Evolutionary conservation across 129 eudicot genomes (phyloP).

Genomic region (Rutidosis leptorrhynchoides): DNA sequence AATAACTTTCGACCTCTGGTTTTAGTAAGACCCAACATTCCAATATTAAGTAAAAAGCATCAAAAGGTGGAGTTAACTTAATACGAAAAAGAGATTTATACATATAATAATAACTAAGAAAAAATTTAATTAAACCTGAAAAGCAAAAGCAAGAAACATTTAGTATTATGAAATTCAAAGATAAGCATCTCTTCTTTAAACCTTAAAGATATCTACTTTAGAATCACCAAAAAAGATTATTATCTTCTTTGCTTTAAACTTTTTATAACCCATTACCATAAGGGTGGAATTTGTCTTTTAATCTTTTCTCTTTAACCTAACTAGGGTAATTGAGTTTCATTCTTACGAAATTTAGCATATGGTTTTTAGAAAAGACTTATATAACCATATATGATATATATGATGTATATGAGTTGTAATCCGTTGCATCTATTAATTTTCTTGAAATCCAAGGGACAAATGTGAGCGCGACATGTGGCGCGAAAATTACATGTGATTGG

Average conservation of each 20-base stretch:
- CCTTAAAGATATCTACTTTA: conserved; percentile 51
- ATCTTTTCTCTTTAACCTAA: conserved; percentile 29
- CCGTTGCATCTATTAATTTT: too few relatives aligned
- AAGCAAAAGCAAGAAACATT: conserved; percentile 39
- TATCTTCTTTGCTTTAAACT: conserved; percentile 53
- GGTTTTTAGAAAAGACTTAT: not conserved
- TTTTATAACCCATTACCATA: conserved; percentile 44
- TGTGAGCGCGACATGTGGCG: too few relatives aligned
- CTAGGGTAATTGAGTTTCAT: conserved; percentile 14
- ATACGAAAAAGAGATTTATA: conserved; percentile 17
- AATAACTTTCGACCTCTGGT: conserved; percentile 59
- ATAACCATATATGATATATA: not conserved
- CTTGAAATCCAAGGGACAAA: too few relatives aligned
- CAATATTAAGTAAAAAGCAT: conserved; percentile 48
- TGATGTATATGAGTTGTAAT: too few relatives aligned
- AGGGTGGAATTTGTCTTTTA: conserved; percentile 60
- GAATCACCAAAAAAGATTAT: conserved; percentile 58
- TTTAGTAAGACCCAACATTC: conserved; percentile 68
- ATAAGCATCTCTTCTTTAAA: conserved; percentile 55
- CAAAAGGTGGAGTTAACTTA: conserved; percentile 37
- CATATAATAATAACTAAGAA: conserved; percentile 10
- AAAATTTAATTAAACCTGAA: conserved; percentile 22
- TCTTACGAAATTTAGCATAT: not conserved
- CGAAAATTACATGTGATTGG: too few relatives aligned
- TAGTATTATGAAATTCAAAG: conserved; percentile 41